Percentiles rank a stretch among this genome's conserved stretches.
These are phyloP conservation scores for Arctium minus DNA, from an alignment of 129 eudicot genomes.

Conservation along the genomic window DNA sequence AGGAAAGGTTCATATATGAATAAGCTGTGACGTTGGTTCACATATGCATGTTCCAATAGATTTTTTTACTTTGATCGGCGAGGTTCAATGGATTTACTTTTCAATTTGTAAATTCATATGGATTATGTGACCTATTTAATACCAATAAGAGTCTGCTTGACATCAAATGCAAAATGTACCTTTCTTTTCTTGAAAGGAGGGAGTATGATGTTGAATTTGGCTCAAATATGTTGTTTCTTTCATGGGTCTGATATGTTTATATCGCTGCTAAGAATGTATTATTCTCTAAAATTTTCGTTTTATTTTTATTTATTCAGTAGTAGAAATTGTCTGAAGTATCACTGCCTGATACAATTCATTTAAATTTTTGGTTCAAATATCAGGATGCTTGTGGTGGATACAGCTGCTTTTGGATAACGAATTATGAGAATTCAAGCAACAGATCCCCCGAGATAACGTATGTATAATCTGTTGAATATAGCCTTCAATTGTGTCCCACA, in stretches of 20 bases:
- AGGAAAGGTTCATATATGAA: not conserved
- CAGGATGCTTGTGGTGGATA: conserved; percentile 85
- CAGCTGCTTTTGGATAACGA: conserved; percentile 85
- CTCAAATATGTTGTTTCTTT: conserved; percentile 1
- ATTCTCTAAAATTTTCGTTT: not conserved
- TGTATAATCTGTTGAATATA: conserved; percentile 6
- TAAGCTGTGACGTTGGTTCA: not conserved
- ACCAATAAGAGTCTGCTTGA: not conserved
- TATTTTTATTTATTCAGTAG: not conserved
- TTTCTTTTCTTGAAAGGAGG: not conserved
- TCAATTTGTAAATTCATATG: not conserved
- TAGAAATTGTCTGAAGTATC: not conserved
- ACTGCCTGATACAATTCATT: not conserved
- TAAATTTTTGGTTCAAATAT: conserved; percentile 6
- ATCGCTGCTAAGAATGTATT: not conserved
- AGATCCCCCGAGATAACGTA: conserved; percentile 69
- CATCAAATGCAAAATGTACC: not conserved
- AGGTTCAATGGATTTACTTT: not conserved
- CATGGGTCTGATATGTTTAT: conserved; percentile 1
- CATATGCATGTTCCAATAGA: not conserved
- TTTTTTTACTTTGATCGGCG: not conserved
- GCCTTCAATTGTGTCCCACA: too few relatives aligned
- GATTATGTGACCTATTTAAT: not conserved
- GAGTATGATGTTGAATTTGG: not conserved
- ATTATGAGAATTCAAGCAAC: conserved; percentile 50